Evolutionary conservation across 2,329 filamentous ascomycete genomes (phyloP).

Genomic region (Microcyclospora tardicrescens): DNA sequence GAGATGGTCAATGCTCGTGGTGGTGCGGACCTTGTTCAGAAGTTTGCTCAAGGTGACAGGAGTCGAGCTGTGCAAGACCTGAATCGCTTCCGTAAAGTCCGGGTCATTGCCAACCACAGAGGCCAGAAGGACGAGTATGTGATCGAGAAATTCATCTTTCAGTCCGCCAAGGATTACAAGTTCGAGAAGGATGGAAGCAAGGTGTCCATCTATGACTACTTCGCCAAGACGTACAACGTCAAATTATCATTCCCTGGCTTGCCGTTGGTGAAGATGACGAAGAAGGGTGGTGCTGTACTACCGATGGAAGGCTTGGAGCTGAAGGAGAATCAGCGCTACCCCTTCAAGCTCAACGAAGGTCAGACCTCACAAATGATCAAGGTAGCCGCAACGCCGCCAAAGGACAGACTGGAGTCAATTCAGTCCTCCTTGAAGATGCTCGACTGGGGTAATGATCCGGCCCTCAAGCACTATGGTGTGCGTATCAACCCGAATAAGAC

Average conservation of each 20-base stretch:
- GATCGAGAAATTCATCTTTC: slow-evolving; percentile 37
- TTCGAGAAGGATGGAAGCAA: slow-evolving; percentile 29
- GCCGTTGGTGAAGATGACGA: slow-evolving; percentile 48
- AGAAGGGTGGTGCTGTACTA: slow-evolving; percentile 34
- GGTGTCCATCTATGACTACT: slow-evolving; percentile 48
- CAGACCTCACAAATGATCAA: slow-evolving; percentile 84
- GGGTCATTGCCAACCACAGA: slow-evolving; percentile 29
- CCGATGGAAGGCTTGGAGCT: slow-evolving; percentile 45
- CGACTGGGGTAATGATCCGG: slow-evolving; percentile 54
- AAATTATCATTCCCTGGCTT: slow-evolving; percentile 33
- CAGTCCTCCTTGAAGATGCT: slow-evolving; percentile 53
- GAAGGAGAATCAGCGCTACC: slow-evolving; percentile 43
- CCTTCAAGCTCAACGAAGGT: slow-evolving; percentile 43
- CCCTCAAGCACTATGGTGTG: slow-evolving; percentile 62
- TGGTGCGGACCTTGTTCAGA: slow-evolving; percentile 17
- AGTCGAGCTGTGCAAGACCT: slow-evolving; percentile 20
- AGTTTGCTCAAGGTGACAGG: slow-evolving; percentile 9
- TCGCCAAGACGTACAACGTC: slow-evolving; percentile 39
- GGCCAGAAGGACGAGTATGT: slow-evolving; percentile 31
- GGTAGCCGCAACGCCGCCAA: slow-evolving; percentile 71
- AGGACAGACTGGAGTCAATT: slow-evolving; percentile 55
- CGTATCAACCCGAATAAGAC: slow-evolving; percentile 53
- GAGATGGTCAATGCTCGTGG: slow-evolving; percentile 17
- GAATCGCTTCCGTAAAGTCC: slow-evolving; percentile 30
- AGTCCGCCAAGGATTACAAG: slow-evolving; percentile 31